Evolutionary conservation across 306 rosid genomes (phyloP), one percentile per base, ranked within the genome.

Genomic region (Cucurbita maxima): DNA sequence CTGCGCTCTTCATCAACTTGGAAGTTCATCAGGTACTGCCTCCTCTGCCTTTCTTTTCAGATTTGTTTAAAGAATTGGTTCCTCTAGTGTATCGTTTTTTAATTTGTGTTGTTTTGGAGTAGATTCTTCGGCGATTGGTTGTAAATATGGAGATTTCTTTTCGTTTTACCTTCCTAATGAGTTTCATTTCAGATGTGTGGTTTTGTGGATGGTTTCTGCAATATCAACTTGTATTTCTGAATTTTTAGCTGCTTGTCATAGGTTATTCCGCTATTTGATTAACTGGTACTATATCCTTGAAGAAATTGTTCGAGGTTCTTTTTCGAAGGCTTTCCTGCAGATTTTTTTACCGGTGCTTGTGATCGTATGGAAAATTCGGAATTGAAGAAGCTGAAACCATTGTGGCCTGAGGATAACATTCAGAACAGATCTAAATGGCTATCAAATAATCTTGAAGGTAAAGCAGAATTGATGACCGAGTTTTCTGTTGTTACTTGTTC

Each of bases 401-500:
- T 69, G 25, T 69, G 20, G 73, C 12, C 57, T 15, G 73, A 69
- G 56, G 43, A 18, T 69, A 44, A 50, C 22, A 47, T 69, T 47
- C 73, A 69, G 58, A 69, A 69, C 43, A 69, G 73, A 48, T 69
- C 58, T 69, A 69, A 69, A 30, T 48, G 73, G 73, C 73, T 67
- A 48, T 69, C 73, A 48, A 25, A 22, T 48, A 69, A 48, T 69
- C 57, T 45, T 11, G 58, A 69, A 8, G 73, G 73, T 69, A 48
- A 48, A 7, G 73, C 12, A 48, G 22, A 47, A 1, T 12, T 48
- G 4, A 8, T 7, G 57, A 22, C 22, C 6, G 15, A 14, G 15
- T 47, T 48, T 69, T 34, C 58, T 69, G 20, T 30, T 30, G 44
- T 25, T 47, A 15, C 13, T 69, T 69, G 18, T 69, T 8, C 44